These are phyloP conservation scores for Phytophthora constricta DNA, from an alignment of 352 stramenopile genomes.

Conservation along the genomic window DNA sequence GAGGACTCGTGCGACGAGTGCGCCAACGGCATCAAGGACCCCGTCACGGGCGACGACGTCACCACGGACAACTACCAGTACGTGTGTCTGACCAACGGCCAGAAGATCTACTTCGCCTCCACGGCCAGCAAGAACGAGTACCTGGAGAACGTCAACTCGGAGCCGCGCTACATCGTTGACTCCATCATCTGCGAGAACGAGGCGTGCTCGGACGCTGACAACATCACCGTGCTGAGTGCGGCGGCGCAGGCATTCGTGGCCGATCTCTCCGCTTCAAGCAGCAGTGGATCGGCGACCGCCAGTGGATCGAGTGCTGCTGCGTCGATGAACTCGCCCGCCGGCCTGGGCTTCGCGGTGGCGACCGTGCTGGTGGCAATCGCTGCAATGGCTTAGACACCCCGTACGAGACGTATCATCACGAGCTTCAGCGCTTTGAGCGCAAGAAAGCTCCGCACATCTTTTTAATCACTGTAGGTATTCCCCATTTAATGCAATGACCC, in stretches of 20 bases:
- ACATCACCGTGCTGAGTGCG: conserved; percentile 62
- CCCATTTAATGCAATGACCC: background rate
- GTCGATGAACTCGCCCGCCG: conserved; percentile 19
- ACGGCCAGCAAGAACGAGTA: conserved; percentile 64
- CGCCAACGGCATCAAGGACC: conserved; percentile 58
- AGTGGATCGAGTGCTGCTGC: conserved; percentile 35
- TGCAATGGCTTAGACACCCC: conserved; percentile 18
- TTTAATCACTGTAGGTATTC: background rate
- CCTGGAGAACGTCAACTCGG: conserved; percentile 59
- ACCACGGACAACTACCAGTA: conserved; percentile 68
- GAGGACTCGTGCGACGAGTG: conserved; percentile 56
- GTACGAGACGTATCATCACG: conserved; percentile 23
- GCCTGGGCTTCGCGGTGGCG: conserved; percentile 19
- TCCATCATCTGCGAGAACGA: conserved; percentile 62
- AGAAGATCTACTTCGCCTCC: conserved; percentile 88
- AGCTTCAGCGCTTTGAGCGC: background rate
- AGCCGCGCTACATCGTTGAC: conserved; percentile 61
- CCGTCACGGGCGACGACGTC: conserved; percentile 65
- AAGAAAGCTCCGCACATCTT: too few relatives aligned
- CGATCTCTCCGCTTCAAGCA: conserved; percentile 27
- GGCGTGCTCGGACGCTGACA: conserved; percentile 60
- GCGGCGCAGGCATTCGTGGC: conserved; percentile 43
- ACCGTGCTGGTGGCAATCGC: conserved; percentile 22
- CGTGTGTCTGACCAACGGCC: conserved; percentile 74
- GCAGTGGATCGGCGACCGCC: conserved; percentile 19